Evolutionary conservation across 140 eudicot genomes (phyloP), one percentile per base, ranked within the genome.

Genomic region (Flaveria floridana): DNA sequence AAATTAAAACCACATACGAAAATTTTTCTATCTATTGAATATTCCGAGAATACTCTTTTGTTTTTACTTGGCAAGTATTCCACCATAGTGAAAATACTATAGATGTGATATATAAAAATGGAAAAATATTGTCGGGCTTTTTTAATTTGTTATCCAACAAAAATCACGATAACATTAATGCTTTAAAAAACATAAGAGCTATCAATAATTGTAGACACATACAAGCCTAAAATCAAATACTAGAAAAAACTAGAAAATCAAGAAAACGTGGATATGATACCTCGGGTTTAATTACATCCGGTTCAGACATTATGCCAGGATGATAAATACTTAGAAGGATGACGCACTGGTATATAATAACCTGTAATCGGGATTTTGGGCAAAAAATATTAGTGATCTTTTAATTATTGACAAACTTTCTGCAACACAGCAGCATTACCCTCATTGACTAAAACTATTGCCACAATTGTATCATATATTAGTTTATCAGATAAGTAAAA

Each of bases 251-350:
- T 10, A 68, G 13, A 59, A 41, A 18, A 76, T 25, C 13, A 21
- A 63, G 34, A 68, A 68, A 26, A 73, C 13, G 23, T 39, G 30
- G 46, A 69, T 75, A 52, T 48, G 25, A 82, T 82, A 82, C 86
- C 86, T 82, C 83, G 12, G 83, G 86, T 73, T 78, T 82, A 65
- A 78, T 78, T 69, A 61, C 83, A 68, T 82, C 86, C 41, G 86
- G 80, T 75, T 82, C 86, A 78, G 86, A 82, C 86, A 82, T 82
- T 59, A 58, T 69, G 68, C 37, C 86, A 73, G 83, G 63, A 68
- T 50, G 20, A 44, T 37, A 73, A 39, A 59, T 73, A 39, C 41
- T 42, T 58, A 57, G 68, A 44, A 25, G 3, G 64, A 58, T 72
- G 76, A 50, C 7, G 13, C 65, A 15, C 76, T 28, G 63, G 30